A percentile compares a stretch with the other conserved stretches of the same genome.
Evolutionary conservation across 2,329 filamentous ascomycete species (phyloP).

Genomic region (Cladosporium sp.): DNA sequence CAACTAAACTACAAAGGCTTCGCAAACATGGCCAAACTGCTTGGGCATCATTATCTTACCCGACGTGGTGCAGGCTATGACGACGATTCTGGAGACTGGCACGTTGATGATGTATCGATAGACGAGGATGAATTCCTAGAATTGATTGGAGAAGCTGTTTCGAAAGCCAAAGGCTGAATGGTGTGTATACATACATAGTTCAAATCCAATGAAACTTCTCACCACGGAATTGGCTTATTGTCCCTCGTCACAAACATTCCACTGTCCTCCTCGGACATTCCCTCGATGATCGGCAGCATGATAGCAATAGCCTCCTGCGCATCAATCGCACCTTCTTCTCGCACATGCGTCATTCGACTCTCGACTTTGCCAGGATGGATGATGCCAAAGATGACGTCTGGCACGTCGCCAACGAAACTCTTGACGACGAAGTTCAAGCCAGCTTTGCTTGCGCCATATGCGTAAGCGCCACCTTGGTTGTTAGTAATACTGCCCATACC

Average conservation of each 20-base stretch:
- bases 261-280: neutral
- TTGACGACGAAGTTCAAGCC: slow-evolving; percentile 12
- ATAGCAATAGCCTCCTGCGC: slow-evolving; percentile 7
- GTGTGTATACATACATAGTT: too few species aligned
- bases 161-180: too few species aligned
- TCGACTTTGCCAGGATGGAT: slow-evolving; percentile 12
- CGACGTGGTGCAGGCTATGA: too few species aligned
- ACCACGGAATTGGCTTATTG: slow-evolving; percentile 9
- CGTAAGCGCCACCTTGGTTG: slow-evolving; percentile 9
- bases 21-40: too few species aligned
- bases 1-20: too few species aligned
- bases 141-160: too few species aligned
- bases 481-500: slow-evolving; percentile 10
- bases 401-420: slow-evolving; percentile 6
- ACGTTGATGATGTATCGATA: too few species aligned
- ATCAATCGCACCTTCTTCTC: slow-evolving; percentile 9
- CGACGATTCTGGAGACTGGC: too few species aligned
- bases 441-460: slow-evolving; percentile 11
- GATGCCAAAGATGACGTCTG: slow-evolving; percentile 6
- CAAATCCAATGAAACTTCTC: neutral
- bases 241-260: slow-evolving; percentile 10
- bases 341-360: slow-evolving; percentile 10
- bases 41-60: too few species aligned
- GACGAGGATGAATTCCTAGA: too few species aligned
- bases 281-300: slow-evolving; percentile 11